phyloP scores from a whole-genome alignment of 164 flowering plant species.

The Platanus orientalis region DNA sequence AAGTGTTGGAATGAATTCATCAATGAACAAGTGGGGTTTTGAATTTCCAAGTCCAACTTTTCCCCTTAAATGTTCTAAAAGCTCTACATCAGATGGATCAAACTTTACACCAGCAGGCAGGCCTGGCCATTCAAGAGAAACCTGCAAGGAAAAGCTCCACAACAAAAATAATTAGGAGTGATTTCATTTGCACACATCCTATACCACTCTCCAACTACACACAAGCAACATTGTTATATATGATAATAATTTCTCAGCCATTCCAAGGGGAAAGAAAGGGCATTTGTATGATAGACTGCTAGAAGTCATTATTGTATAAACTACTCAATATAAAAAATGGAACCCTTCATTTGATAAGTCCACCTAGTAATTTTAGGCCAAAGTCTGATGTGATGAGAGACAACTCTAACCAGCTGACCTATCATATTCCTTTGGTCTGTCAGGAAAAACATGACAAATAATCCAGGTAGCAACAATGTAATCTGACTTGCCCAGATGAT shows the following conservation, averaged over 20 bases:
- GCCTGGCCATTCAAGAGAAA: constrained; percentile 79
- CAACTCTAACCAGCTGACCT: too few species aligned
- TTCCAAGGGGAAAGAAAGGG: too few species aligned
- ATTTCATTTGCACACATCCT: neutral
- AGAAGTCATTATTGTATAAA: too few species aligned
- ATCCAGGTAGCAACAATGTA: too few species aligned
- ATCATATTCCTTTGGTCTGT: too few species aligned
- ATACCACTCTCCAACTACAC: neutral
- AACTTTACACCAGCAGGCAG: constrained; percentile 89
- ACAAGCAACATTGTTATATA: neutral
- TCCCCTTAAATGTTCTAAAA: constrained; percentile 72
- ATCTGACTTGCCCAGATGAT: too few species aligned
- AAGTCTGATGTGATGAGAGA: too few species aligned
- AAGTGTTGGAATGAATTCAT: constrained; percentile 87
- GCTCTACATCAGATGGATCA: constrained; percentile 83
- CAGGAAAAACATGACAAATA: too few species aligned
- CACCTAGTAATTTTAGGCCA: too few species aligned
- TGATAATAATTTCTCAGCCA: neutral
- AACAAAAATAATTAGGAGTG: neutral
- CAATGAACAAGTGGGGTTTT: constrained; percentile 64
- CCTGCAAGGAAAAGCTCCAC: constrained; percentile 36
- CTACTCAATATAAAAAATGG: too few species aligned
- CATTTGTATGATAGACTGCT: too few species aligned
- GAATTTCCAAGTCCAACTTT: constrained; percentile 55
- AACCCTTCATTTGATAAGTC: too few species aligned